Conservation (phyloP, 345 rosid genomes). For the Brassica cretica region DNA sequence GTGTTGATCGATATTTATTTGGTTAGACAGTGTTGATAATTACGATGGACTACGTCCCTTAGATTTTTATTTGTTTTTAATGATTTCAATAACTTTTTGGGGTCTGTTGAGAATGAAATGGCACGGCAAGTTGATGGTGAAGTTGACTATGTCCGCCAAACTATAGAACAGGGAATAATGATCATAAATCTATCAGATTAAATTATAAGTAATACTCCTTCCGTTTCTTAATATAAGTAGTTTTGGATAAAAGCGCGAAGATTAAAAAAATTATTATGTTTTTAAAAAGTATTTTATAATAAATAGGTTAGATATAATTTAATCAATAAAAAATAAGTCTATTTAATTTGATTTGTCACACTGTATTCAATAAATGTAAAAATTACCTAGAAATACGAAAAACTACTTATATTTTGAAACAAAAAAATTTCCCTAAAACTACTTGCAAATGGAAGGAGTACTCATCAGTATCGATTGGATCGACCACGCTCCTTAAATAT, state of each 20-base stretch:
- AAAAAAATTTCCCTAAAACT: too few species aligned
- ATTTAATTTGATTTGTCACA: too few species aligned
- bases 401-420: too few species aligned
- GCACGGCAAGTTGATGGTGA: conserved; percentile 23
- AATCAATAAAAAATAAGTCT: too few species aligned
- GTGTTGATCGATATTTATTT: neutral
- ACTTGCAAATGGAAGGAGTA: too few species aligned
- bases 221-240: too few species aligned
- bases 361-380: too few species aligned
- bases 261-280: too few species aligned
- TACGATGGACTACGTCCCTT: neutral
- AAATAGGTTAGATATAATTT: too few species aligned
- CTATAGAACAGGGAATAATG: neutral
- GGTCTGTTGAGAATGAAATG: conserved; percentile 25
- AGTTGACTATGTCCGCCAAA: conserved; percentile 28
- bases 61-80: neutral
- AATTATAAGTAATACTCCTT: neutral
- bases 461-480: neutral
- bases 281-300: too few species aligned
- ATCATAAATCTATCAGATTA: conserved; percentile 6
- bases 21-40: conserved; percentile 14
- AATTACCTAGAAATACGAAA: too few species aligned
- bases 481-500: conserved; percentile 14
- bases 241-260: too few species aligned
- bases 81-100: conserved; percentile 17